A percentile compares a stretch with the other conserved stretches of the same genome.
phyloP scores from a whole-genome alignment of 768 basidiomycete species.

The Mrakia gelida region DNA sequence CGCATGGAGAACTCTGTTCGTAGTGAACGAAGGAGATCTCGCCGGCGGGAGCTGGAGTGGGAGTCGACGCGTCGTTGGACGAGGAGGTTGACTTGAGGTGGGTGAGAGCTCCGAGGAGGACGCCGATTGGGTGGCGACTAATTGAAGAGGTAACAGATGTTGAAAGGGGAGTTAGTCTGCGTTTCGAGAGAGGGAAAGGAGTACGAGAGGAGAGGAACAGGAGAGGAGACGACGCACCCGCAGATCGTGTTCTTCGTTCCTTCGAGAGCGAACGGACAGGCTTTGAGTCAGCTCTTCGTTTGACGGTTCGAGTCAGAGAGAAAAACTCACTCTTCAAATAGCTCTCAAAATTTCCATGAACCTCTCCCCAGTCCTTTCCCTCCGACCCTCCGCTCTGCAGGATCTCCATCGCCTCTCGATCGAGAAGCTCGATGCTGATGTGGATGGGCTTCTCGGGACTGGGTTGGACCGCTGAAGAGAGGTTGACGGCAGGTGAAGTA shows the following conservation, averaged over 20 bases:
- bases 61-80: slow-evolving; percentile 44
- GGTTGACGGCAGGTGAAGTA: slow-evolving; percentile 46
- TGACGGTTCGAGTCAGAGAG: too few relatives aligned
- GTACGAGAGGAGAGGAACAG: background rate
- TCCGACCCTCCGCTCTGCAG: slow-evolving; percentile 36
- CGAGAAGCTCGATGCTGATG: slow-evolving; percentile 73
- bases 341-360: slow-evolving; percentile 37
- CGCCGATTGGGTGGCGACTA: slow-evolving; percentile 83
- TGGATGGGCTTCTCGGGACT: slow-evolving; percentile 59
- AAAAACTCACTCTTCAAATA: slow-evolving; percentile 39
- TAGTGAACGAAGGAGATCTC: slow-evolving; percentile 79
- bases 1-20: slow-evolving; percentile 81
- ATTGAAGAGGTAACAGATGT: background rate
- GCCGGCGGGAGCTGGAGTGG: slow-evolving; percentile 40
- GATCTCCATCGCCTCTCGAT: slow-evolving; percentile 75
- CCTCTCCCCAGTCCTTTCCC: slow-evolving; percentile 6
- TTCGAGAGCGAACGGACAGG: background rate
- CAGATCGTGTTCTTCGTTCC: slow-evolving; percentile 92
- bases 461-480: slow-evolving; percentile 34
- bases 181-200: background rate
- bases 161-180: background rate
- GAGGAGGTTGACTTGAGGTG: slow-evolving; percentile 45
- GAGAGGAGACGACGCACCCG: slow-evolving; percentile 48
- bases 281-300: background rate
- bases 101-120: slow-evolving; percentile 73